These are phyloP conservation scores for Penicillium diatomitis DNA, from an alignment of 495 filamentous ascomycete genomes.

Conservation along the genomic window DNA sequence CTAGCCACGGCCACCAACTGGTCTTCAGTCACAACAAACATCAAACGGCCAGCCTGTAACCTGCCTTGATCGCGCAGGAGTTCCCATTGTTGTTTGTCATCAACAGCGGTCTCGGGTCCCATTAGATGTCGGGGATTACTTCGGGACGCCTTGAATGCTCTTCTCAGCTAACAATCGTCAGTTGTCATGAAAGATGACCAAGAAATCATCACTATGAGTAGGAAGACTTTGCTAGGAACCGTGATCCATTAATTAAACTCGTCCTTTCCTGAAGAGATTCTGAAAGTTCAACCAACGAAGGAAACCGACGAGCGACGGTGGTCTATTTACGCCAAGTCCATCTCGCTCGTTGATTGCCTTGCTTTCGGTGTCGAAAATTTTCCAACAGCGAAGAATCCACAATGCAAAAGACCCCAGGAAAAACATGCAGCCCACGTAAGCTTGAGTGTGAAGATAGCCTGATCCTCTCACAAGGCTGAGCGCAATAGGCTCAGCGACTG, in stretches of 20 bases:
- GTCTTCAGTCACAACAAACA: background rate
- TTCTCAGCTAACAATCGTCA: too few species aligned
- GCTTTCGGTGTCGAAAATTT: constrained; percentile 10
- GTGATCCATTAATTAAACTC: constrained; percentile 1
- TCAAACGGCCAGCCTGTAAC: too few species aligned
- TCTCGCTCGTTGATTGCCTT: constrained; percentile 7
- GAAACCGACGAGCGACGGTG: constrained; percentile 3
- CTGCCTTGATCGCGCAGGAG: too few species aligned
- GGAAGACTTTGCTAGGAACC: too few species aligned
- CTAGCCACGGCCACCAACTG: background rate
- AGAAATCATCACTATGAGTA: too few species aligned
- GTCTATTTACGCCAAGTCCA: background rate
- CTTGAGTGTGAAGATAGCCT: background rate
- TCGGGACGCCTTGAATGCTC: too few species aligned
- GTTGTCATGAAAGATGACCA: too few species aligned
- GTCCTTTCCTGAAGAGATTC: constrained; percentile 5
- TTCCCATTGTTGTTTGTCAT: too few species aligned
- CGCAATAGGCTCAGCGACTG: constrained; percentile 60
- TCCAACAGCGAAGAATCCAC: constrained; percentile 36
- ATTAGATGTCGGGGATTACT: too few species aligned
- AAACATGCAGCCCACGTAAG: constrained; percentile 20
- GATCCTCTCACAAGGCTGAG: background rate
- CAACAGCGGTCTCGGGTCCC: too few species aligned
- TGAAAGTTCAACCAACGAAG: constrained; percentile 3
- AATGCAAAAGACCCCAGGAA: constrained; percentile 43